Evolutionary conservation across 2,329 filamentous ascomycete species (phyloP).

Genomic region (Phialocephala subalpina): DNA sequence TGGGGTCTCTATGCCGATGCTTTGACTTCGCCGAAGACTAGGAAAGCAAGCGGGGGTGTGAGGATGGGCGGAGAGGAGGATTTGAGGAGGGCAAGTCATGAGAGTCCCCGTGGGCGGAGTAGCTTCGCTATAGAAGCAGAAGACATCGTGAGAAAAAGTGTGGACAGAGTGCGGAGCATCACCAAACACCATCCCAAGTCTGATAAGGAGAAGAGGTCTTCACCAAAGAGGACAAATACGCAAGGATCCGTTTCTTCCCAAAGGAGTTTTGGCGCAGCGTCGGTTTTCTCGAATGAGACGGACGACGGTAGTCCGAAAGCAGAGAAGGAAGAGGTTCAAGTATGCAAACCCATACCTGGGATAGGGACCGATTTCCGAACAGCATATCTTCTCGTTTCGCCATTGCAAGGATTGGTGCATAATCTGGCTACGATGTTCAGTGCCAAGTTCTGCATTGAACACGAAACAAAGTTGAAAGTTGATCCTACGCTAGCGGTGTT

Average conservation of each 20-base stretch:
- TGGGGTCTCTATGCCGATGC: conserved; percentile 32
- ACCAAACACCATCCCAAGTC: conserved; percentile 24
- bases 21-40: conserved; percentile 24
- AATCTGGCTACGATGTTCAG: conserved; percentile 65
- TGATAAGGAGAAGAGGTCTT: conserved; percentile 29
- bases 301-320: conserved; percentile 18
- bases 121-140: conserved; percentile 43
- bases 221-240: conserved; percentile 42
- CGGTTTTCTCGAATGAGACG: conserved; percentile 19
- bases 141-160: conserved; percentile 47
- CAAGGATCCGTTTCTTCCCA: conserved; percentile 33
- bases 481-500: conserved; percentile 75
- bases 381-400: conserved; percentile 74
- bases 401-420: conserved; percentile 66
- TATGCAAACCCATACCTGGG: conserved; percentile 25
- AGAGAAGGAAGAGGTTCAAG: conserved; percentile 9
- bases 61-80: conserved; percentile 45
- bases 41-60: conserved; percentile 35
- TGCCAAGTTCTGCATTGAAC: conserved; percentile 35
- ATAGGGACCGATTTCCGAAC: conserved; percentile 43
- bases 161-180: conserved; percentile 48
- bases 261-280: conserved; percentile 41
- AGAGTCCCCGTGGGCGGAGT: conserved; percentile 37
- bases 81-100: conserved; percentile 46
- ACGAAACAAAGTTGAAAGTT: conserved; percentile 62